These are phyloP conservation scores for Gossypium anomalum DNA, from an alignment of 345 rosid genomes.

Conservation along the genomic window DNA sequence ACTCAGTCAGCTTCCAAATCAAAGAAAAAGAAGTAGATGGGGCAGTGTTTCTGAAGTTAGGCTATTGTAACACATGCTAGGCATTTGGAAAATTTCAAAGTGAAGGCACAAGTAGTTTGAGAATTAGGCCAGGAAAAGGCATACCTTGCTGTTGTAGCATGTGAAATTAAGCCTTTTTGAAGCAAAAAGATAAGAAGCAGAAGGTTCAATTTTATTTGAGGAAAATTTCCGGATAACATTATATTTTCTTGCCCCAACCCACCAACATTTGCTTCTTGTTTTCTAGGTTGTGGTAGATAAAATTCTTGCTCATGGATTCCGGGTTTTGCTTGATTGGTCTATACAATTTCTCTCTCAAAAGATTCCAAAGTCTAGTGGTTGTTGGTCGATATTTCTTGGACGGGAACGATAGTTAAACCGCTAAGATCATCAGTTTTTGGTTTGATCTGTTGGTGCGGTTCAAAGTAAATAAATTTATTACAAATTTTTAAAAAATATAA, in stretches of 20 bases:
- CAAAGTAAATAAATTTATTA: too few species aligned
- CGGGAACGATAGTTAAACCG: too few species aligned
- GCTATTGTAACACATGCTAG: slow-evolving; percentile 31
- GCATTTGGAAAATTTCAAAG: slow-evolving; percentile 19
- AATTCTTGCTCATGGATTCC: not conserved
- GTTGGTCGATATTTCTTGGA: too few species aligned
- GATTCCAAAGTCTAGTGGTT: too few species aligned
- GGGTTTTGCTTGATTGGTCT: not conserved
- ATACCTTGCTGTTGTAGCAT: slow-evolving; percentile 39
- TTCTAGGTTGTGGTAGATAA: not conserved
- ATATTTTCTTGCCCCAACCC: not conserved
- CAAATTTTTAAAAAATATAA: too few species aligned
- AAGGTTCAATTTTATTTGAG: slow-evolving; percentile 16
- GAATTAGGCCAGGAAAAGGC: slow-evolving; percentile 31
- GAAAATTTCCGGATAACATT: slow-evolving; percentile 7
- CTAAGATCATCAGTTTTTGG: too few species aligned
- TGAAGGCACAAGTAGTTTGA: slow-evolving; percentile 25
- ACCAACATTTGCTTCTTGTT: not conserved
- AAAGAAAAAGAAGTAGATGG: slow-evolving; percentile 72
- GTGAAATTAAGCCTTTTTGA: slow-evolving; percentile 8
- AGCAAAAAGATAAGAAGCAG: slow-evolving; percentile 22
- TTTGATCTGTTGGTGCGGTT: too few species aligned
- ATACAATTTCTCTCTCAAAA: too few species aligned
- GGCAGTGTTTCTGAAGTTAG: slow-evolving; percentile 6
- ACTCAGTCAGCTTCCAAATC: slow-evolving; percentile 52